Base-by-base conservation (phyloP, 2,329 filamentous ascomycete genomes). In the Fusarium lyarnte region DNA sequence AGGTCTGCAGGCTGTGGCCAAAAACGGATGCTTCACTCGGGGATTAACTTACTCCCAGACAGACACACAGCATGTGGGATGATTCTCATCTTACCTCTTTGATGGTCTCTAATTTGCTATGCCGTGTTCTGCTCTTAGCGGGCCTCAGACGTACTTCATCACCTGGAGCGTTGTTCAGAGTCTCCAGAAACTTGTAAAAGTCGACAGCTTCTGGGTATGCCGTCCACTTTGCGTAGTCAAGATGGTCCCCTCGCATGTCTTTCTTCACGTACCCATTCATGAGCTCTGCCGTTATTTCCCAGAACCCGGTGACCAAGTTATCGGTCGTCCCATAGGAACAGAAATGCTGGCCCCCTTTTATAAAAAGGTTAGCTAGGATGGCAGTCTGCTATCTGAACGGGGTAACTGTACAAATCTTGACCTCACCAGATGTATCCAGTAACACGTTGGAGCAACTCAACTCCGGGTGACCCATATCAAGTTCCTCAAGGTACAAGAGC, bases 261-360 rank as follows among this genome's bases (percentile, higher is more conserved):
- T 55, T 35, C 29, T 23, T 43, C 52, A 36, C 2, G 21, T 55
- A 55, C 9, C 52, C 52, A 25, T 55, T 55, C 52, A 55, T 55
- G 14, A 55, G 39, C 6, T 55, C 38, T 55, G 27, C 52, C n/a
- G 29, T 55, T 43, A 55, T 43, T 25, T 8, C 6, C 52, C 38
- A 55, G 11, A 55, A 35, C 1, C 52, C 52, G 39, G 39, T 8
- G 14, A 55, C 5, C 27, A 55, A 43, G 39, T 55, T 55, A 43
- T 43, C 39, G n/a, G 52, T 27, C 39, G 38, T 55, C 39, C 39
- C 52, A 36, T 43, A 14, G n/a, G 52, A 55, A 33, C 52, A 55
- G 52, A 55, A 55, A 55, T 55, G 52, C 39, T 55, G 52, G 41
- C 52, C 52, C 52, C 52, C 52, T 55, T 54, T 43, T 43, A 5